Percentiles rank a stretch among this genome's conserved stretches.
Evolutionary conservation across 164 flowering plant genomes (phyloP).

Genomic region (Piper longum): DNA sequence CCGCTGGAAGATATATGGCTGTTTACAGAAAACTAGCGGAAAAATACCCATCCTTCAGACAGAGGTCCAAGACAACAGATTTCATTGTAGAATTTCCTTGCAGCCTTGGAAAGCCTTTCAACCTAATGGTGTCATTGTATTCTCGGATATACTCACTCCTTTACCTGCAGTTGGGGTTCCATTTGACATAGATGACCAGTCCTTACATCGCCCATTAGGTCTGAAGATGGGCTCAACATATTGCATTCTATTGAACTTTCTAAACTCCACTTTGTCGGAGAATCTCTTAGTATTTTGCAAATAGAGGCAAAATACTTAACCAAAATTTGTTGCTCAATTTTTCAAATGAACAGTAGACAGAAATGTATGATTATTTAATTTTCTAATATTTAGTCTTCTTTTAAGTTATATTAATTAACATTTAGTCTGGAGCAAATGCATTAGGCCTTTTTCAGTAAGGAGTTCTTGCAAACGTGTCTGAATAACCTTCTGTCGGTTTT

Average conservation of each 20-base stretch:
- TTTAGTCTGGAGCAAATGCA: no score
- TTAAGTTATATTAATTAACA: no score
- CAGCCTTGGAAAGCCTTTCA: slow-evolving; percentile 97
- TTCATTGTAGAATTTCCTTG: slow-evolving; percentile 98
- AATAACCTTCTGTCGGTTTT: no score
- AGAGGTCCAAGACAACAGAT: slow-evolving; percentile 97
- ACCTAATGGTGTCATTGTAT: slow-evolving; percentile 93
- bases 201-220: slow-evolving; percentile 66
- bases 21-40: slow-evolving; percentile 78
- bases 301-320: slow-evolving; percentile 38
- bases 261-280: slow-evolving; percentile 73
- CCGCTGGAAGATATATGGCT: slow-evolving; percentile 99
- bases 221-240: slow-evolving; percentile 62
- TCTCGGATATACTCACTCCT: slow-evolving; percentile 99
- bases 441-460: no score
- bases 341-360: no score
- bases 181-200: slow-evolving; percentile 96
- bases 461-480: no score
- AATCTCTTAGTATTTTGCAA: slow-evolving; percentile 70
- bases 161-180: slow-evolving; percentile 95
- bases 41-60: slow-evolving; percentile 89
- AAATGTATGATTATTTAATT: no score
- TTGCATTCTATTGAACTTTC: slow-evolving; percentile 80
- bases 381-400: no score
- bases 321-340: no score